Percentiles rank a stretch among this genome's conserved stretches.
Conservation (phyloP, 768 basidiomycete species). For the Kwoniella heveanensis region DNA sequence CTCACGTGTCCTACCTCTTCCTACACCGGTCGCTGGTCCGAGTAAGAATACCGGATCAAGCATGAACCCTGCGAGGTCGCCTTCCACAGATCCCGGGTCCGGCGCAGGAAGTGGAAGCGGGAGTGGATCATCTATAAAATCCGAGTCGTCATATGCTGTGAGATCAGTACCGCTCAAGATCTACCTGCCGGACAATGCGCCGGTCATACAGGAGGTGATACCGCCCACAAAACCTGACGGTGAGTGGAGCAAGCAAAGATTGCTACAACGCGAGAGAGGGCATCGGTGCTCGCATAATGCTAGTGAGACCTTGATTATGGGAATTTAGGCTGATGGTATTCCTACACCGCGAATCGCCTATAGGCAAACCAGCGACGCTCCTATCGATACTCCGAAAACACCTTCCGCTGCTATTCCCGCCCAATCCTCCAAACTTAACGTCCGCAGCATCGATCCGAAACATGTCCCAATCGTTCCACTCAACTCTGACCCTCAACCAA, state of each 20-base stretch:
- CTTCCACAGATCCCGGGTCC: conserved; percentile 59
- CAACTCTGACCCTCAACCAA: not conserved
- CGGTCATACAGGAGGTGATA: conserved; percentile 85
- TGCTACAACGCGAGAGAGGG: no score
- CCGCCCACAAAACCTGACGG: conserved; percentile 78
- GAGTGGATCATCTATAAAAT: conserved; percentile 58
- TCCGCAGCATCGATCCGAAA: not conserved
- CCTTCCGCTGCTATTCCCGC: conserved; percentile 77
- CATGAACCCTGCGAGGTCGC: conserved; percentile 62
- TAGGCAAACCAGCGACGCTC: conserved; percentile 74
- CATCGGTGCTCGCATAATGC: no score
- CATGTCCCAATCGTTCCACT: not conserved
- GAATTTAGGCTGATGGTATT: conserved; percentile 6
- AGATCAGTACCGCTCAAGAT: conserved; percentile 85
- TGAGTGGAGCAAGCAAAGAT: conserved; percentile 59
- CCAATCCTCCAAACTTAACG: conserved; percentile 26
- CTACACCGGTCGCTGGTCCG: conserved; percentile 10
- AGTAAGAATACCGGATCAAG: not conserved
- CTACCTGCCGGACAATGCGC: conserved; percentile 80
- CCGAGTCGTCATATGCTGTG: conserved; percentile 83
- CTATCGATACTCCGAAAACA: conserved; percentile 68
- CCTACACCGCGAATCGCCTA: no score
- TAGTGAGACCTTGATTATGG: no score
- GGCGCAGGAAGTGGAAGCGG: not conserved
- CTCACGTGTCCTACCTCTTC: conserved; percentile 85